Evolutionary conservation across 1,284 basidiomycete genomes (phyloP), one percentile per base, ranked within the genome.

Genomic region (Phaffia rhodozyma): DNA sequence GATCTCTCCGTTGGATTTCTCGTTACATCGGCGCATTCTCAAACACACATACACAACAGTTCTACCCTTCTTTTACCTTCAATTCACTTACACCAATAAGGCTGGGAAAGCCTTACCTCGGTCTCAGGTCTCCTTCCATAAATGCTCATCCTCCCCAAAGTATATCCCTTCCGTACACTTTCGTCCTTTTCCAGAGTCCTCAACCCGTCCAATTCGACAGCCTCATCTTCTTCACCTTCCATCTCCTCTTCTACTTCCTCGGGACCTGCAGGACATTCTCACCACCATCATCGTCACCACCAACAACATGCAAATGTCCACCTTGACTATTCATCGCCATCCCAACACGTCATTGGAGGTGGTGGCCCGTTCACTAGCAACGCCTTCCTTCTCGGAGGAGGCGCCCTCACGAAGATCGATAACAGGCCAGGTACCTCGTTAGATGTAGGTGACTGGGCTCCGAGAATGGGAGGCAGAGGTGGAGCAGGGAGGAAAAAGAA

Each of bases 321-420:
- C 13, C 38, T 43, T 43, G 38, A 43, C 38, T 43, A 43, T 43
- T 43, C 38, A 43, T 43, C 38, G 13, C 13, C 38, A 43, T 43
- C 38, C 38, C 38, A 43, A 43, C 38, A 43, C n/a, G 53, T 65
- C 58, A 65, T 65, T 50, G 63, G 63, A 27, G 63, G 63, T 18
- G 63, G 63, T n/a, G 63, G 63, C 13, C 63, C 74, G 53, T 77
- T 77, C 69, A 74, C 75, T 50, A 70, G 73, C 29, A 77, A 77
- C 69, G 72, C 75, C 55, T 73, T 70, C 48, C 68, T 76, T 51
- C 69, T 74, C n/a, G 63, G 63, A 21, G 63, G 63, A 53, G 74
- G 75, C 66, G 74, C 75, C 58, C 71, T 75, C 58, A 71, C 74
- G 21, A 67, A 67, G 38, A 62, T 67, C 16, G 70, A 69, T 23